A percentile compares a stretch with the other conserved stretches of the same genome.
phyloP scores from a whole-genome alignment of 305 asterid species.

The Fraxinus velutina region DNA sequence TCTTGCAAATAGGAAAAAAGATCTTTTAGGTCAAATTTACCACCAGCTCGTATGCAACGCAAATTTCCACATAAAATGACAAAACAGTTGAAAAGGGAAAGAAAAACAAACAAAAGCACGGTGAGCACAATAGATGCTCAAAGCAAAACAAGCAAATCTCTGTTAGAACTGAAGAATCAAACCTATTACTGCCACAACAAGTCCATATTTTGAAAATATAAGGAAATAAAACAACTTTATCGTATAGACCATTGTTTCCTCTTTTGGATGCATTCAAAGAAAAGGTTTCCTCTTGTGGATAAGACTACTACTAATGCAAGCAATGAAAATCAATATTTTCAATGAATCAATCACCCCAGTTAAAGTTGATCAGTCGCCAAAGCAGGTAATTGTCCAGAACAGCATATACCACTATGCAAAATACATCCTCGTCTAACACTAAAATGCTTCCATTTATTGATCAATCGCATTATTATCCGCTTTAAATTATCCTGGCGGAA shows the following conservation, averaged over 20 bases:
- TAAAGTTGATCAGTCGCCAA: neutral
- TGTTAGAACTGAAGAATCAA: neutral
- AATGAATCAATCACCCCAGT: neutral
- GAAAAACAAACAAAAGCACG: neutral
- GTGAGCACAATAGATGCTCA: neutral
- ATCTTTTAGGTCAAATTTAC: conserved; percentile 11
- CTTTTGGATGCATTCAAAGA: neutral
- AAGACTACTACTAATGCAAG: neutral
- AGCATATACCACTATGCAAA: neutral
- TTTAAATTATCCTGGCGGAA: neutral
- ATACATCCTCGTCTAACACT: neutral
- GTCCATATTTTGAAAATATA: neutral
- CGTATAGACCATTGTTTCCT: neutral
- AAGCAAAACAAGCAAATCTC: neutral
- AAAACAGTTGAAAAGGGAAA: neutral
- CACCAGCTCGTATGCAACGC: neutral
- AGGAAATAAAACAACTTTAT: neutral
- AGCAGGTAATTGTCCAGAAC: neutral
- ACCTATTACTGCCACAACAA: neutral
- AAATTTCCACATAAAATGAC: neutral
- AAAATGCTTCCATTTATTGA: neutral
- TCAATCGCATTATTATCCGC: neutral
- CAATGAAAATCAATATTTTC: neutral
- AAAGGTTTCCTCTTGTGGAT: neutral
- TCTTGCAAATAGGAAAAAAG: conserved; percentile 38